These are phyloP conservation scores for Metschnikowia noctiluminum DNA, from an alignment of 805 yeast genomes.

Conservation along the genomic window DNA sequence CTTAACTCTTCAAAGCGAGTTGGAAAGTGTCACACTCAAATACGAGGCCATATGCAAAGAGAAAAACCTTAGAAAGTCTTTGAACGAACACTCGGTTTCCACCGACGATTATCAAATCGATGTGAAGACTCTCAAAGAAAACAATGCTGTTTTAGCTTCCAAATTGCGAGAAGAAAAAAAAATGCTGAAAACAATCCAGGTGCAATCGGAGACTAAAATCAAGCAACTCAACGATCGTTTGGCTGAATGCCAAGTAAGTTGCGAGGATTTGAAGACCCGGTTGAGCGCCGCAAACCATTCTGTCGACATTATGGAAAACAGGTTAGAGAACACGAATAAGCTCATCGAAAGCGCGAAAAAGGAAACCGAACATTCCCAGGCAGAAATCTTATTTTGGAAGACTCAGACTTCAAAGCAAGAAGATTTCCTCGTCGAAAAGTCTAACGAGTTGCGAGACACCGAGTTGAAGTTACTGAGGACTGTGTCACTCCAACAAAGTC, in stretches of 20 bases:
- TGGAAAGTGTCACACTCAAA: conserved; percentile 49
- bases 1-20: conserved; percentile 55
- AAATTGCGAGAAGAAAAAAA: conserved; percentile 39
- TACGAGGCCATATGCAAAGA: conserved; percentile 57
- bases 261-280: conserved; percentile 45
- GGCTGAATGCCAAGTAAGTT: conserved; percentile 22
- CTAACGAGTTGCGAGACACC: conserved; percentile 53
- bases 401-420: conserved; percentile 41
- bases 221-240: conserved; percentile 43
- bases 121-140: conserved; percentile 23
- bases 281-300: conserved; percentile 56
- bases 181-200: conserved; percentile 28
- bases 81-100: conserved; percentile 1
- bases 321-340: conserved; percentile 44
- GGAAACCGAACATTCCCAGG: conserved; percentile 28
- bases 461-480: conserved; percentile 44
- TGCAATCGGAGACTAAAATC: conserved; percentile 42
- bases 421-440: conserved; percentile 24
- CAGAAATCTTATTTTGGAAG: conserved; percentile 38
- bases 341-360: conserved; percentile 26
- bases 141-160: conserved; percentile 28
- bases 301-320: conserved; percentile 47
- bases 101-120: conserved; percentile 16
- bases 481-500: conserved; percentile 44
- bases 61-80: conserved; percentile 59